phyloP scores from a whole-genome alignment of 73 alveolate genomes.

The Breviolum minutum region DNA sequence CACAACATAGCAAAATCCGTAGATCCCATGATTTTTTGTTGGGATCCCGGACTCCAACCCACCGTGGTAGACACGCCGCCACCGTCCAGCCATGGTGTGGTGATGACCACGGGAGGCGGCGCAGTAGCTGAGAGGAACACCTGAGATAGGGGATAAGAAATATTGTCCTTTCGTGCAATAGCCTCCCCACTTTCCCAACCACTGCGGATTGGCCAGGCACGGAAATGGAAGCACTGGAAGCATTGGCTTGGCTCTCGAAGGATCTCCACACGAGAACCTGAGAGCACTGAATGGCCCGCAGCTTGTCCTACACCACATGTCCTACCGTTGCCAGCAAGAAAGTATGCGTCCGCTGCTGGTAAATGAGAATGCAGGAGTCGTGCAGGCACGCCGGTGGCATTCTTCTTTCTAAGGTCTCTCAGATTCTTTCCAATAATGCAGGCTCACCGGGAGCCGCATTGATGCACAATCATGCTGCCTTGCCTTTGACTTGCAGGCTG shows the following conservation, averaged over 20 bases:
- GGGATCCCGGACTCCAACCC: slow-evolving; percentile 49
- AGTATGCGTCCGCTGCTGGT: no score
- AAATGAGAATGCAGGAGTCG: no score
- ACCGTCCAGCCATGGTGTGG: slow-evolving; percentile 84
- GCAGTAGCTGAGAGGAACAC: slow-evolving; percentile 14
- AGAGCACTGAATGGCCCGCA: no score
- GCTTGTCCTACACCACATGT: no score
- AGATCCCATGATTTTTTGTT: not conserved
- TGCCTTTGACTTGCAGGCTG: no score
- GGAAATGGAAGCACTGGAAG: slow-evolving; percentile 35
- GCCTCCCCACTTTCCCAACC: not conserved
- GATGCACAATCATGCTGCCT: no score
- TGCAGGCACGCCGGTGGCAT: no score
- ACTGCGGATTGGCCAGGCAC: not conserved
- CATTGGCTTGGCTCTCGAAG: slow-evolving; percentile 53
- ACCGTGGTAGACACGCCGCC: slow-evolving; percentile 45
- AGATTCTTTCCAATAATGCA: no score
- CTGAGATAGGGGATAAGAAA: not conserved
- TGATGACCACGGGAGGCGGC: slow-evolving; percentile 62
- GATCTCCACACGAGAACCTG: slow-evolving; percentile 65
- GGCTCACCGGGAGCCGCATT: no score
- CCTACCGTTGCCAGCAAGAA: no score
- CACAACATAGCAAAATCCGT: not conserved
- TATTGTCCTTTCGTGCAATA: not conserved
- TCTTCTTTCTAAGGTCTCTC: no score